Evolutionary conservation across 129 eudicot species (phyloP).

Genomic region (Tanacetum coccineum): DNA sequence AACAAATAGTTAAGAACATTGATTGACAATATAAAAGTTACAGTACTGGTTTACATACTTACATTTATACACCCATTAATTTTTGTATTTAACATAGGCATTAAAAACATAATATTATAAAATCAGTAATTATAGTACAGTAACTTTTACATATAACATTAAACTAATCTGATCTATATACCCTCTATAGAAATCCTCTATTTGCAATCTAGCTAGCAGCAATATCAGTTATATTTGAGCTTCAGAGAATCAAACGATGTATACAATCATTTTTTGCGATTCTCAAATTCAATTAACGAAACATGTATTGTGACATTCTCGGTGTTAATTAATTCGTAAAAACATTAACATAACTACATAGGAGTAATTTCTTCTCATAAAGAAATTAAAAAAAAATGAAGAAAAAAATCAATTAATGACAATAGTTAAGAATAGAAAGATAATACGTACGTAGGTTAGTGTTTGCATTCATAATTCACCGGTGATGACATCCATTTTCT

Average conservation of each 20-base stretch:
- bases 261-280: constrained; percentile 2
- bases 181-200: too few relatives aligned
- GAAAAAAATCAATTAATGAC: neutral
- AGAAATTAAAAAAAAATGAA: neutral
- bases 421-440: constrained; percentile 8
- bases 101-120: too few relatives aligned
- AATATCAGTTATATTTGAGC: too few relatives aligned
- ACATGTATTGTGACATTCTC: constrained; percentile 13
- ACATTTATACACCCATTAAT: too few relatives aligned
- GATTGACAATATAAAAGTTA: too few relatives aligned
- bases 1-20: neutral
- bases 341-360: constrained; percentile 16
- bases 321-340: constrained; percentile 17
- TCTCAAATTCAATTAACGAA: too few relatives aligned
- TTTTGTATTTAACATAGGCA: too few relatives aligned
- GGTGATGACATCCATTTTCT: constrained; percentile 24
- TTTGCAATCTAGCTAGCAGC: too few relatives aligned
- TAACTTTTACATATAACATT: too few relatives aligned
- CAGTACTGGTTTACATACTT: too few relatives aligned
- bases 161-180: too few relatives aligned
- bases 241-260: neutral
- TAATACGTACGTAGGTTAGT: neutral
- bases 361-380: constrained; percentile 9
- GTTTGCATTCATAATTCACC: constrained; percentile 17
- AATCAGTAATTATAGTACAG: too few relatives aligned